phyloP scores from a whole-genome alignment of 768 basidiomycete genomes.

The Chalciporus chontae region DNA sequence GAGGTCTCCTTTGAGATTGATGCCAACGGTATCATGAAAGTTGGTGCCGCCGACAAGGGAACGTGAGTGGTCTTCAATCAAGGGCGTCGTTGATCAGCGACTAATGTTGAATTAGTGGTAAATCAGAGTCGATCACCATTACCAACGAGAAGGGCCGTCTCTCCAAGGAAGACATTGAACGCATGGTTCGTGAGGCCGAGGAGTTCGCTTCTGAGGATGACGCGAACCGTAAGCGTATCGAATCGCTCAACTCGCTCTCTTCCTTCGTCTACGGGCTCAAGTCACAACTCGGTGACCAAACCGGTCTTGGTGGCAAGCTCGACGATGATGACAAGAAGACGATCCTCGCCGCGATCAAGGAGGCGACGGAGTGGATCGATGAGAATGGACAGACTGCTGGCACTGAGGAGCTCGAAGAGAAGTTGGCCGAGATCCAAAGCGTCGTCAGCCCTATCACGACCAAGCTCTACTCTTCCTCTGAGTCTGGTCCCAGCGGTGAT shows the following conservation, averaged over 20 bases:
- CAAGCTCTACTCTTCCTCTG: conserved; percentile 62
- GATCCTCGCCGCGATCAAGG: conserved; percentile 78
- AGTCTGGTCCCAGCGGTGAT: conserved; percentile 24
- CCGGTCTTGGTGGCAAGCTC: conserved; percentile 89
- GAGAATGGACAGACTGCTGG: conserved; percentile 71
- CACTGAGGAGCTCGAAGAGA: conserved; percentile 90
- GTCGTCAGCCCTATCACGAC: conserved; percentile 82
- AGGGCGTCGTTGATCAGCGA: too few species aligned
- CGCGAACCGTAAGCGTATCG: conserved; percentile 76
- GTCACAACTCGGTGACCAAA: conserved; percentile 79
- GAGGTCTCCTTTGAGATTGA: conserved; percentile 97
- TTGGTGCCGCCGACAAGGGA: conserved; percentile 90
- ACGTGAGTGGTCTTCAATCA: conserved; percentile 49
- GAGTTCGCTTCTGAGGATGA: conserved; percentile 82
- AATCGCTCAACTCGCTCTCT: conserved; percentile 78
- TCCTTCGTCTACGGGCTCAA: conserved; percentile 85
- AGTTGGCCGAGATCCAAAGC: conserved; percentile 71
- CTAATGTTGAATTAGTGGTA: conserved; percentile 47
- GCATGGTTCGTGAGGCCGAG: conserved; percentile 94
- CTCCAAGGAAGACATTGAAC: conserved; percentile 86
- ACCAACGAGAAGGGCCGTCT: conserved; percentile 96
- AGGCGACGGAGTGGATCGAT: conserved; percentile 90
- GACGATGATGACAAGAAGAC: conserved; percentile 80
- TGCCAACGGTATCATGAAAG: conserved; percentile 94
- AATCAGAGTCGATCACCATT: conserved; percentile 88